Conservation (phyloP, 1,284 basidiomycete genomes). For the Polyporus tsugae region DNA sequence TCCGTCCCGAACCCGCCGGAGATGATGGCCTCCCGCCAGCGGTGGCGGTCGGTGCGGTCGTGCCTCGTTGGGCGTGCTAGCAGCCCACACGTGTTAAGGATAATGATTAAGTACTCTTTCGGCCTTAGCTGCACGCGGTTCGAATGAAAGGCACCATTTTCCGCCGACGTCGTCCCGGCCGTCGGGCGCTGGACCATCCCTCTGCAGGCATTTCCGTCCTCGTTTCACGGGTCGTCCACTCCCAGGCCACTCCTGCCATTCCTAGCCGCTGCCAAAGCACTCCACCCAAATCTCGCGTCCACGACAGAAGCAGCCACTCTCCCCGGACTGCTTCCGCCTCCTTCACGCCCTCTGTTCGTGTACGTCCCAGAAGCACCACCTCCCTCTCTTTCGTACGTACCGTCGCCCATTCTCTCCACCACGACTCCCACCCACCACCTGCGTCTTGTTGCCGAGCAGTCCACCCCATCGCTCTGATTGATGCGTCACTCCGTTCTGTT, state of each 20-base stretch:
- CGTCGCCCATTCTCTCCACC: conserved; percentile 14
- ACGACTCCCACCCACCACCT: conserved; percentile 27
- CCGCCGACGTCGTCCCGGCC: conserved; percentile 45
- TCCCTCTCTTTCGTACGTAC: conserved; percentile 24
- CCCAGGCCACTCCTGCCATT: conserved; percentile 18
- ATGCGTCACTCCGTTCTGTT: conserved; percentile 27
- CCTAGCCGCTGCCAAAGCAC: background rate
- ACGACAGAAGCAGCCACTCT: conserved; percentile 23
- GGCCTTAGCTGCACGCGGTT: conserved; percentile 38
- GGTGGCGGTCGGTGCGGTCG: conserved; percentile 25
- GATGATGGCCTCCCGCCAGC: background rate
- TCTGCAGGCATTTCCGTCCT: conserved; percentile 24
- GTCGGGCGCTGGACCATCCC: conserved; percentile 30
- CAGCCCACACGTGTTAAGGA: conserved; percentile 37
- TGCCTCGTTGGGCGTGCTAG: conserved; percentile 15
- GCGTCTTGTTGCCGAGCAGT: conserved; percentile 1
- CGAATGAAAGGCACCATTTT: conserved; percentile 40
- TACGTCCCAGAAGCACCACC: conserved; percentile 31
- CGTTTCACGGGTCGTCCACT: conserved; percentile 12
- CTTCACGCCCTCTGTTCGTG: conserved; percentile 22
- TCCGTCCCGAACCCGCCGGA: conserved; percentile 14
- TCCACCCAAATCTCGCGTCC: conserved; percentile 9
- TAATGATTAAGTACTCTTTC: conserved; percentile 33
- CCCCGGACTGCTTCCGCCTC: conserved; percentile 15
- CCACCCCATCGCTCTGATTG: conserved; percentile 28